Conservation (phyloP, 2,329 filamentous ascomycete genomes). For the Stachybotrys chartarum region DNA sequence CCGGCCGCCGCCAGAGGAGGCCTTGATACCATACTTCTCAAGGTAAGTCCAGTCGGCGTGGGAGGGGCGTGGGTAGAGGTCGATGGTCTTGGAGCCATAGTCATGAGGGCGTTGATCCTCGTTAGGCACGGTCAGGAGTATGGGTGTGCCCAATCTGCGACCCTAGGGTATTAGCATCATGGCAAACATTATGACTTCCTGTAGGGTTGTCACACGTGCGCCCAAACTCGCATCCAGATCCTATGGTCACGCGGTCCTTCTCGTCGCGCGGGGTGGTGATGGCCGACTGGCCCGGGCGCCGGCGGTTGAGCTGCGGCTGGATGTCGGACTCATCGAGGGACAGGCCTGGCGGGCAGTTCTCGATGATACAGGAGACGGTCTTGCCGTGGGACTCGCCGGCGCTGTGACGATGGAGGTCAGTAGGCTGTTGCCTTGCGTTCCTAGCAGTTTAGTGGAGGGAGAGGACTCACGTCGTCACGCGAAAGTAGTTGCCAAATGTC, state of each 20-base stretch:
- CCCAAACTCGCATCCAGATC: conserved; percentile 74
- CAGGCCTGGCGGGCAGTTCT: conserved; percentile 85
- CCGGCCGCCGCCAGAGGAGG: conserved; percentile 80
- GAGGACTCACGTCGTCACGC: conserved; percentile 64
- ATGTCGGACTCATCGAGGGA: conserved; percentile 79
- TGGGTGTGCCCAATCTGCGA: conserved; percentile 83
- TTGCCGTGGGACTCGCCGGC: conserved; percentile 15
- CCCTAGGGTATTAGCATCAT: conserved; percentile 39
- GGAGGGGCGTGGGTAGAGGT: conserved; percentile 81
- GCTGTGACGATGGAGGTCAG: conserved; percentile 4
- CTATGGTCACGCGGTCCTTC: conserved; percentile 85
- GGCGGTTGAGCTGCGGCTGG: conserved; percentile 75
- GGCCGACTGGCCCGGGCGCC: conserved; percentile 5
- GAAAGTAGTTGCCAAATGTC: conserved; percentile 77
- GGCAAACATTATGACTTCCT: not conserved
- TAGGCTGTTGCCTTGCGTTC: conserved; percentile 5
- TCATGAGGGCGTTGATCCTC: conserved; percentile 90
- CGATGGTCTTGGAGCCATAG: conserved; percentile 85
- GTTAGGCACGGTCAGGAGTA: conserved; percentile 80
- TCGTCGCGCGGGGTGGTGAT: conserved; percentile 73
- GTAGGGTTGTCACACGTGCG: not conserved
- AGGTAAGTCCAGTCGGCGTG: conserved; percentile 97
- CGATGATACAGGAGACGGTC: conserved; percentile 69
- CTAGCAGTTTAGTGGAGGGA: conserved; percentile 1
- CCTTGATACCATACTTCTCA: conserved; percentile 94